Base-by-base conservation (phyloP, 495 filamentous ascomycete genomes). In the Neurospora sp. region DNA sequence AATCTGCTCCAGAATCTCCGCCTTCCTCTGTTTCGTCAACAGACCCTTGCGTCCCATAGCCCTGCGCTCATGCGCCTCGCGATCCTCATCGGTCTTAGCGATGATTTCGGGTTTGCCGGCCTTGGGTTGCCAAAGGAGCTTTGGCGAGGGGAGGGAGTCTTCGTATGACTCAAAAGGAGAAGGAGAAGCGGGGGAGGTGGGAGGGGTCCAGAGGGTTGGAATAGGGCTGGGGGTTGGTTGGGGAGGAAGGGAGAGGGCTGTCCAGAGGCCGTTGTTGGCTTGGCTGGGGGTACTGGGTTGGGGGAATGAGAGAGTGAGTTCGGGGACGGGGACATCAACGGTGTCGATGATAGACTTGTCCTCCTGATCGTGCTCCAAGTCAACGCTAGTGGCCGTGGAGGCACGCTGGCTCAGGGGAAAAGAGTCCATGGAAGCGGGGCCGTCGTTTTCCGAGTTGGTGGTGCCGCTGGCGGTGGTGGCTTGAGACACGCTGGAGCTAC, bases 1-100 rank as follows among this genome's bases (percentile, higher is more conserved):
- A 61, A 78, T 79, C 61, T 77, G 75, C 53, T 44, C 74, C 22
- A 78, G 59, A 22, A 80, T 76, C 75, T 80, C 79, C 2, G 35
- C 70, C 22, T 44, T 22, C 8, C 73, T 45, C 39, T 39, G 38
- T 42, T 59, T 40, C 41, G 69, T 74, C 71, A 76, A 74, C 37
- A 68, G 70, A 17, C 35, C 39, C 71, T 75, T 73, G 14, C 79
- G 37, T 31, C 75, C 69, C n/a, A 72, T 70, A 0, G 72, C 73
- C 14, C 77, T 72, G 9, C 74, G 73, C 9, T 48, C 45, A 17
- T 37, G 37, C 8, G 77, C 73, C 14, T 76, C 73, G 8, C 39
- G 39, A 39, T 81, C 79, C 27, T 81, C 78, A n/a, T 71, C 71
- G 31, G 69, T 68, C n/a, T 69, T 35, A 16, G 41, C 4, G 68